Evolutionary conservation across 192 early-diverging fungal species (phyloP), one percentile per base, ranked within the genome.

Genomic region (Umbelopsis ramanniana): DNA sequence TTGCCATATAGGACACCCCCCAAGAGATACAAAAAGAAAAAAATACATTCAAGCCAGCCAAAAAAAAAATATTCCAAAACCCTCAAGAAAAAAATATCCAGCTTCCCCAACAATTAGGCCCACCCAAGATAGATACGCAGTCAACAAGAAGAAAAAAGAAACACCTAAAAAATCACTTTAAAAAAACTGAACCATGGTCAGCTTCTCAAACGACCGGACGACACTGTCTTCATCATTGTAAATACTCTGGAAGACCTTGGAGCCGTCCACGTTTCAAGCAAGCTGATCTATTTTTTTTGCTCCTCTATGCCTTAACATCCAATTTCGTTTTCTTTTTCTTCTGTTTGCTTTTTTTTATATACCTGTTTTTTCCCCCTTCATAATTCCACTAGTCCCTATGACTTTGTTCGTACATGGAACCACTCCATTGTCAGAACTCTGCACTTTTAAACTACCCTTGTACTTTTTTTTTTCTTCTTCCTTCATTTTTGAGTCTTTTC

Each of bases 81-180:
- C 33, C 26, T 14, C 7, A 63, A 63, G 48, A 50, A 5, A 50
- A 50, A 50, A 50, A 50, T 15, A 17, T 17, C 48, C 48, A 50
- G n/a, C 48, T 50, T 50, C 19, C 48, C 48, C 15, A 50, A 50
- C 48, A 50, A 50, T 21, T 50, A 50, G 19, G 48, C 48, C 48
- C 48, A 17, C 33, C 57, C 57, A 63, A 63, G 57, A 63, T 63
- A 63, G 57, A 63, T 37, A 63, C 57, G 57, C 12, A 35, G 26
- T 29, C 29, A 29, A 7, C 40, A 43, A 63, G 35, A 37, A 63
- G 33, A 60, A 60, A 29, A 63, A 37, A 33, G 7, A 29, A 24
- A 24, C 5, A 10, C 3, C 54, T 7, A 14, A 57, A 29, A 29
- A 29, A 33, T 10, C 26, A 55, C 26, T 22, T 11, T 24, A 53